A percentile compares a stretch with the other conserved stretches of the same genome.
Evolutionary conservation across 176 grass and related monocot species (phyloP).

Genomic region (Rhynchospora pubera): DNA sequence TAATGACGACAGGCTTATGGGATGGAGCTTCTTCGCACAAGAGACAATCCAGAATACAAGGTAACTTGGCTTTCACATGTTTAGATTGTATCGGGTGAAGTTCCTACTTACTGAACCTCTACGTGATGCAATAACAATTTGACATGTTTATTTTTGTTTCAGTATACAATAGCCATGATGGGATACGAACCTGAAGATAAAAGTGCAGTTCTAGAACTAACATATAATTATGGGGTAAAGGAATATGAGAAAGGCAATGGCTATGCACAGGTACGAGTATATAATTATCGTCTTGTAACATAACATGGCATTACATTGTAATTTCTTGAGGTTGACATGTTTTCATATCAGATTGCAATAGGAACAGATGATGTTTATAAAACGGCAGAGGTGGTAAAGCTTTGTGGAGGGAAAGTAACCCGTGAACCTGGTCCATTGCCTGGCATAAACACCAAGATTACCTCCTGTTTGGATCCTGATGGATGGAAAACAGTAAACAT

Average conservation of each 20-base stretch:
- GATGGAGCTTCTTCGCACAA: conserved; percentile 54
- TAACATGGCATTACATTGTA: neutral
- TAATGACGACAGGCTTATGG: conserved; percentile 37
- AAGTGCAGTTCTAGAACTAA: conserved; percentile 55
- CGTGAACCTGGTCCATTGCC: conserved; percentile 65
- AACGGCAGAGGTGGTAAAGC: conserved; percentile 53
- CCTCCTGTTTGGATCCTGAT: conserved; percentile 70
- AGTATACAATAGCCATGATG: conserved; percentile 59
- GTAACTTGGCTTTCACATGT: conserved; percentile 25
- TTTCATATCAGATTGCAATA: conserved; percentile 50
- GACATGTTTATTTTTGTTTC: neutral
- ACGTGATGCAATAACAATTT: neutral
- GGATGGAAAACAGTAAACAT: conserved; percentile 73
- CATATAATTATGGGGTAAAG: conserved; percentile 51
- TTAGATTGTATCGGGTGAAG: neutral
- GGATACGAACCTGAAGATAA: conserved; percentile 62
- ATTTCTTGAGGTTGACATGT: neutral
- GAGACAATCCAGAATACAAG: conserved; percentile 62
- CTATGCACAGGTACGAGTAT: conserved; percentile 42
- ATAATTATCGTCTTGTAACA: neutral
- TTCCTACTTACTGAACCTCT: neutral
- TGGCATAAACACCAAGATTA: conserved; percentile 70
- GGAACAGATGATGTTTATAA: conserved; percentile 80
- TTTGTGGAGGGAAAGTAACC: conserved; percentile 45
- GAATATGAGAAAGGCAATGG: conserved; percentile 58